Evolutionary conservation across 345 rosid genomes (phyloP).

Genomic region (Lumnitzera littorea): DNA sequence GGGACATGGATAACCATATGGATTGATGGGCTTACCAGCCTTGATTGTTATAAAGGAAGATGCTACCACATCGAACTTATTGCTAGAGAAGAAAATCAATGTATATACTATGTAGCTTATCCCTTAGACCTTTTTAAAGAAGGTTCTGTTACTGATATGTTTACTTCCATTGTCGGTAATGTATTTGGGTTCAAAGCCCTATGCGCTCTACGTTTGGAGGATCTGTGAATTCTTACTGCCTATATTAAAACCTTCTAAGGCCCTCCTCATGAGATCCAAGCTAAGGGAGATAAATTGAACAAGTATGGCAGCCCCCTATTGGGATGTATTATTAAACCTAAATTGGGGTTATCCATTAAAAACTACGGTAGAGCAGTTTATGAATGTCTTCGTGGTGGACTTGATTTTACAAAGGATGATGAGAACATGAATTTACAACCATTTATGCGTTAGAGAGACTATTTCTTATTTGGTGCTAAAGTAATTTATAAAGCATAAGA

Average conservation of each 20-base stretch:
- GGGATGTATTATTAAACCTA: too few relatives aligned
- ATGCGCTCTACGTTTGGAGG: constrained; percentile 3
- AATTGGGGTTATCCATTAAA: too few relatives aligned
- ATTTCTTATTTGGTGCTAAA: neutral
- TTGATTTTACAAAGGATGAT: neutral
- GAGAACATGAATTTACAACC: neutral
- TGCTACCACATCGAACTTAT: neutral
- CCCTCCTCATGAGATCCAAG: too few relatives aligned
- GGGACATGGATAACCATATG: too few relatives aligned
- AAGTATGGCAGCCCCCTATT: too few relatives aligned
- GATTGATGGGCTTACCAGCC: too few relatives aligned
- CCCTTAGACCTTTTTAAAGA: too few relatives aligned
- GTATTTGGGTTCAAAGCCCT: constrained; percentile 17
- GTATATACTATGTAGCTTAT: neutral
- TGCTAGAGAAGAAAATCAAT: neutral
- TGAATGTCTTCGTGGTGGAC: neutral
- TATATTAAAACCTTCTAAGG: too few relatives aligned
- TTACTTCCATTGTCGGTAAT: constrained; percentile 14
- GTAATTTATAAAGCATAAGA: too few relatives aligned
- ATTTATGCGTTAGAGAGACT: neutral
- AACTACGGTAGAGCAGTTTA: neutral
- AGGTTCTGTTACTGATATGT: too few relatives aligned
- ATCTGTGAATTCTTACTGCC: constrained; percentile 6
- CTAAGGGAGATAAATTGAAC: too few relatives aligned
- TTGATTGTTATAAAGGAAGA: neutral